Conservation (phyloP, 352 stramenopile genomes). For the Phytopythium montanum region DNA sequence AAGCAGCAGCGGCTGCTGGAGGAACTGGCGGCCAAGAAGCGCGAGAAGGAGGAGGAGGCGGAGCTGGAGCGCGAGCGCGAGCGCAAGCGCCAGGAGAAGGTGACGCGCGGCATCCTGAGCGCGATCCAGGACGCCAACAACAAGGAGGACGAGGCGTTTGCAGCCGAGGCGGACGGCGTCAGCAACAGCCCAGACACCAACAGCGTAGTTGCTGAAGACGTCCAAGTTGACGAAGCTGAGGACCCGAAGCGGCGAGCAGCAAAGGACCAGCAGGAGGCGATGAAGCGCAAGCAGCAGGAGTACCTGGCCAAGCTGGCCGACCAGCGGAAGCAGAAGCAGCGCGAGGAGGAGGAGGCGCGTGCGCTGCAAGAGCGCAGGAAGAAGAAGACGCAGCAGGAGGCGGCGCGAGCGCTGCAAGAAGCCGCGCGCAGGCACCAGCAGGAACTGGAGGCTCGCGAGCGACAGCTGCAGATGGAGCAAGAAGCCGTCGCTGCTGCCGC, state of each 20-base stretch:
- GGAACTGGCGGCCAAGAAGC: slow-evolving; percentile 44
- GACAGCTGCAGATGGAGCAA: slow-evolving; percentile 26
- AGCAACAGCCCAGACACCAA: neutral
- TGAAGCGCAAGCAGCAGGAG: slow-evolving; percentile 64
- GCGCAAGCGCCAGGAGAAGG: slow-evolving; percentile 45
- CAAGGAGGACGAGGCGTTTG: slow-evolving; percentile 12
- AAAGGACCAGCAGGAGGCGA: slow-evolving; percentile 46
- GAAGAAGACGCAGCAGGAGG: slow-evolving; percentile 47
- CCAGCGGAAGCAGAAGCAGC: slow-evolving; percentile 60
- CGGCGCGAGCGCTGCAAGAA: slow-evolving; percentile 50
- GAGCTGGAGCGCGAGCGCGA: slow-evolving; percentile 48
- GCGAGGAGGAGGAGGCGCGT: slow-evolving; percentile 66
- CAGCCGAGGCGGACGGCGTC: neutral
- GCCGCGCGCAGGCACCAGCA: slow-evolving; percentile 31
- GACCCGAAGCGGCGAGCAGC: slow-evolving; percentile 27
- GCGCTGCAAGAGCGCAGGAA: slow-evolving; percentile 51
- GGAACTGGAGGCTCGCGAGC: slow-evolving; percentile 22
- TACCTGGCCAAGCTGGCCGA: slow-evolving; percentile 59
- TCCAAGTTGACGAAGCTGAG: slow-evolving; percentile 11
- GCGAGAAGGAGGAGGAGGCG: slow-evolving; percentile 41
- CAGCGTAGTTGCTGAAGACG: slow-evolving; percentile 9
- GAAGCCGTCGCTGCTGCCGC: slow-evolving; percentile 28
- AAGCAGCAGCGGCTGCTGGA: slow-evolving; percentile 58
- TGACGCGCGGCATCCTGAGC: slow-evolving; percentile 52
- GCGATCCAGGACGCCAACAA: slow-evolving; percentile 48